Conservation (phyloP, 345 rosid genomes). For the Brassica carinata region DNA sequence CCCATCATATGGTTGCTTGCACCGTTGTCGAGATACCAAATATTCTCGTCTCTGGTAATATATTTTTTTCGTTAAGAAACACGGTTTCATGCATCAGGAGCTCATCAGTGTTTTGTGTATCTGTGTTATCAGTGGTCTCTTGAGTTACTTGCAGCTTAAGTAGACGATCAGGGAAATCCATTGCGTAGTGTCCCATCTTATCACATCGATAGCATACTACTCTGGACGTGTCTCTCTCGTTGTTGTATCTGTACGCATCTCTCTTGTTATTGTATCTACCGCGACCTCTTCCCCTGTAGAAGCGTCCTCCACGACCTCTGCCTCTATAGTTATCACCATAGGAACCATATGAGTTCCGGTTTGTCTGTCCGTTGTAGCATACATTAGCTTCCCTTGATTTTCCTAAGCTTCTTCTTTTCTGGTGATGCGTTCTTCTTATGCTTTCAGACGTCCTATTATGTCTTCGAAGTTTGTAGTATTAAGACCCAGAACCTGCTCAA, state of each 20-base stretch:
- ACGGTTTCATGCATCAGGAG: neutral
- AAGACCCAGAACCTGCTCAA: no score
- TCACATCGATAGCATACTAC: neutral
- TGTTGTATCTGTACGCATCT: no score
- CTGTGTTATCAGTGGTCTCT: neutral
- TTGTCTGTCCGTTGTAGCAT: no score
- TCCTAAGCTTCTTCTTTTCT: no score
- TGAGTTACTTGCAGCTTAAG: neutral
- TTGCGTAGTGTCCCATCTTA: neutral
- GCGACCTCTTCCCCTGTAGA: neutral
- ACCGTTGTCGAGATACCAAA: neutral
- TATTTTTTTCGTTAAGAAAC: neutral
- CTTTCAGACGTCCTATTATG: no score
- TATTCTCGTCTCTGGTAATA: neutral
- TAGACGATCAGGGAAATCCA: neutral
- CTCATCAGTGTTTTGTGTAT: neutral
- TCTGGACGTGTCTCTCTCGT: neutral
- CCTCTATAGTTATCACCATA: no score
- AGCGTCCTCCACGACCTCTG: neutral
- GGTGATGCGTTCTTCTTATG: no score
- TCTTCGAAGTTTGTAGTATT: no score
- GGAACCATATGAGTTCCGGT: no score
- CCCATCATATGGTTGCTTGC: neutral
- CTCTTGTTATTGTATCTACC: neutral
- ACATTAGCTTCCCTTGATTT: no score